Percentiles rank a stretch among this genome's conserved stretches.
Evolutionary conservation across 257 asterid genomes (phyloP).

Genomic region (Solanum rostratum): DNA sequence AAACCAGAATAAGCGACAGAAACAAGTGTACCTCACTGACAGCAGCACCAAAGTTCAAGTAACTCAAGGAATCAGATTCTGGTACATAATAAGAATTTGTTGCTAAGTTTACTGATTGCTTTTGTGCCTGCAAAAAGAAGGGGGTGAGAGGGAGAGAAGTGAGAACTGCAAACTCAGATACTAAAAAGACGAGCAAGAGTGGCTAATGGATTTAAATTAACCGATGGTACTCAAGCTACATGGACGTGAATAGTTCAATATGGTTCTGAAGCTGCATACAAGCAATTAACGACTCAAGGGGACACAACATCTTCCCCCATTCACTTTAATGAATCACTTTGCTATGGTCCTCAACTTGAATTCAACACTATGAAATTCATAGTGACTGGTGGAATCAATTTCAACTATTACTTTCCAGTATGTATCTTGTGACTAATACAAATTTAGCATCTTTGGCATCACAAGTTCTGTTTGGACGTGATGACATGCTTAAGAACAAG

Average conservation of each 20-base stretch:
- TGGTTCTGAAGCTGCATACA: background rate
- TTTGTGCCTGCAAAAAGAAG: conserved; percentile 35
- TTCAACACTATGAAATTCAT: background rate
- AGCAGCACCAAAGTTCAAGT: conserved; percentile 60
- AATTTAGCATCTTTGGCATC: background rate
- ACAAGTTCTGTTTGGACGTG: background rate
- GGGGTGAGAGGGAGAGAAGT: background rate
- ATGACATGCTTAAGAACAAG: background rate
- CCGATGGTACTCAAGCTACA: background rate
- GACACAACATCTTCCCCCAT: background rate
- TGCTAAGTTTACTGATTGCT: conserved; percentile 30
- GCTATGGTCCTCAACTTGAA: background rate
- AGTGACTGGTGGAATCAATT: background rate
- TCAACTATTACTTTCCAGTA: background rate
- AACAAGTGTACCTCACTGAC: conserved; percentile 51
- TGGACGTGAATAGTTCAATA: background rate
- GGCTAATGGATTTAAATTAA: background rate
- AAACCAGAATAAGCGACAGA: background rate
- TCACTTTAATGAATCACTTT: background rate
- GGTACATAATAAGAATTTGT: conserved; percentile 49
- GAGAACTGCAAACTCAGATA: background rate
- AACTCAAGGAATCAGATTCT: conserved; percentile 13
- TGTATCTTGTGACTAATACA: background rate
- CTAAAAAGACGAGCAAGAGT: background rate
- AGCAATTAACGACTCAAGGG: background rate